A percentile compares a stretch with the other conserved stretches of the same genome.
phyloP scores from a whole-genome alignment of 768 basidiomycete genomes.

The Ramaria sp. region DNA sequence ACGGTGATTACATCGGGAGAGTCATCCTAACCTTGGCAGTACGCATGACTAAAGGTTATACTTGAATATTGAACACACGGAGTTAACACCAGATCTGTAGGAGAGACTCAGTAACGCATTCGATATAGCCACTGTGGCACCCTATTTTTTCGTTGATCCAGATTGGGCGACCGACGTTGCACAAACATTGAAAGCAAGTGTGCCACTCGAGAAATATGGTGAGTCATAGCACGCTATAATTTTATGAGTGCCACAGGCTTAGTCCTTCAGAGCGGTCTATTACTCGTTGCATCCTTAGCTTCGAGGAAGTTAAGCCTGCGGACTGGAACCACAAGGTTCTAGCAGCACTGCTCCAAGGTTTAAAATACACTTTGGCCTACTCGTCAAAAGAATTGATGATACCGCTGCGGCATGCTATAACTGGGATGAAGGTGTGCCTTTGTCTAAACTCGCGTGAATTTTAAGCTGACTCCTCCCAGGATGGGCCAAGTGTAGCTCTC shows the following conservation, averaged over 20 bases:
- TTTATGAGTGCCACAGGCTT: not conserved
- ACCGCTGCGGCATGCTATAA: slow-evolving; percentile 65
- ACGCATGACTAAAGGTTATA: not conserved
- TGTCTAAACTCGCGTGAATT: not conserved
- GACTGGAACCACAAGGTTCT: slow-evolving; percentile 24
- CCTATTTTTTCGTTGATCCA: slow-evolving; percentile 74
- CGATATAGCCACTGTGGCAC: slow-evolving; percentile 57
- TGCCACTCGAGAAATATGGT: slow-evolving; percentile 38
- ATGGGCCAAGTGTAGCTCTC: not conserved
- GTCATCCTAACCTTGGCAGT: slow-evolving; percentile 59
- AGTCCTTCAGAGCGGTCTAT: not conserved
- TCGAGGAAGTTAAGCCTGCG: slow-evolving; percentile 5
- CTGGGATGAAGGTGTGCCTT: slow-evolving; percentile 68
- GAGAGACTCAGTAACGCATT: slow-evolving; percentile 59
- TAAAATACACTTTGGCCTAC: slow-evolving; percentile 28
- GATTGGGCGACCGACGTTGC: slow-evolving; percentile 47
- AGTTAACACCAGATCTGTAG: slow-evolving; percentile 23
- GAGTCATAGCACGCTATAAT: slow-evolving; percentile 11
- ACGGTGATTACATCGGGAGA: slow-evolving; percentile 46
- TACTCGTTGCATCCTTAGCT: slow-evolving; percentile 5
- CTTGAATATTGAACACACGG: not conserved
- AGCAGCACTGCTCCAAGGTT: slow-evolving; percentile 30
- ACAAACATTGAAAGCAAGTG: slow-evolving; percentile 34
- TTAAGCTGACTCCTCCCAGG: not conserved
- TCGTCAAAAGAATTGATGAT: slow-evolving; percentile 55